Percentiles rank a stretch among this genome's conserved stretches.
These are phyloP conservation scores for Puccinia coronata DNA, from an alignment of 1,284 basidiomycete species.

Conservation along the genomic window DNA sequence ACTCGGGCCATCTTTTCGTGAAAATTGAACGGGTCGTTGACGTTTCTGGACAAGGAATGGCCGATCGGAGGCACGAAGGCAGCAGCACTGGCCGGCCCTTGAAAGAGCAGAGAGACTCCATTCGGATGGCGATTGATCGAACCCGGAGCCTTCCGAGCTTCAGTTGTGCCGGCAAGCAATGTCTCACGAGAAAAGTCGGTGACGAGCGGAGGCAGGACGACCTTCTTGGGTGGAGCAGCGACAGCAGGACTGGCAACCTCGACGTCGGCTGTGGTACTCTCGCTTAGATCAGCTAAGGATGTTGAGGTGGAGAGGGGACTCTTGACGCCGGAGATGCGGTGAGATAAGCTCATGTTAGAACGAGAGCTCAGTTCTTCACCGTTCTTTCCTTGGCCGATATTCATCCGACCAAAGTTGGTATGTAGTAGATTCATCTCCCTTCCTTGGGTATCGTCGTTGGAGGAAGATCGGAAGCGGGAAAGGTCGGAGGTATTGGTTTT, in stretches of 20 bases:
- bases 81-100: slow-evolving; percentile 62
- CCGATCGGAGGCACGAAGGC: slow-evolving; percentile 64
- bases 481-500: slow-evolving; percentile 8
- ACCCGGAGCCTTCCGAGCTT: background rate
- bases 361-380: slow-evolving; percentile 28
- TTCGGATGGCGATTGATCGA: slow-evolving; percentile 15
- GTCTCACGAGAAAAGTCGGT: slow-evolving; percentile 33
- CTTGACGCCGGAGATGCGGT: slow-evolving; percentile 22
- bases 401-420: slow-evolving; percentile 25
- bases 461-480: slow-evolving; percentile 36
- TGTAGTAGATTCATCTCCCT: slow-evolving; percentile 13
- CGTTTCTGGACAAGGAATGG: slow-evolving; percentile 59
- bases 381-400: slow-evolving; percentile 18
- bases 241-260: background rate
- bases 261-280: background rate
- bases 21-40: slow-evolving; percentile 52
- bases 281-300: slow-evolving; percentile 27
- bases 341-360: background rate
- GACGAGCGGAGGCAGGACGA: slow-evolving; percentile 36
- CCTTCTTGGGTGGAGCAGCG: slow-evolving; percentile 17
- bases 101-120: slow-evolving; percentile 8
- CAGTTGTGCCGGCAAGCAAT: background rate
- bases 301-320: slow-evolving; percentile 48
- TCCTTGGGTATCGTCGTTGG: slow-evolving; percentile 38
- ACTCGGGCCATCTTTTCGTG: slow-evolving; percentile 58